These are phyloP conservation scores for Nissolia schottii DNA, from an alignment of 306 rosid species.

Conservation along the genomic window DNA sequence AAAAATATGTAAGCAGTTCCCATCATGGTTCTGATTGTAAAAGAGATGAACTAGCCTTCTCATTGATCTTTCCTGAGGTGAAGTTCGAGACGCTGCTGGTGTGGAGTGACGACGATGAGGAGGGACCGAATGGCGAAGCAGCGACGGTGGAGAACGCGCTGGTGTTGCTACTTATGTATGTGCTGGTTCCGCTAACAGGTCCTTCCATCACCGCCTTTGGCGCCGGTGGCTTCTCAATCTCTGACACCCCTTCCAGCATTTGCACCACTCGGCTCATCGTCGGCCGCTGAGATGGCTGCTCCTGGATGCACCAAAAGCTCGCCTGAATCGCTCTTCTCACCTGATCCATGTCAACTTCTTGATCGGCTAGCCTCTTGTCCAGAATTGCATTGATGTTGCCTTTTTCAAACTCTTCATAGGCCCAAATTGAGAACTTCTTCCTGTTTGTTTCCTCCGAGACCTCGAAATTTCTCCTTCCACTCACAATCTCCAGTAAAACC, in stretches of 20 bases:
- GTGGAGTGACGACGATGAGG: slow-evolving; percentile 34
- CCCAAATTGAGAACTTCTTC: slow-evolving; percentile 49
- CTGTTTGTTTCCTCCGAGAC: slow-evolving; percentile 45
- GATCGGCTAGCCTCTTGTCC: slow-evolving; percentile 40
- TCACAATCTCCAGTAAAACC: slow-evolving; percentile 57
- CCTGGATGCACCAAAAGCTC: slow-evolving; percentile 73
- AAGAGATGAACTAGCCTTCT: slow-evolving; percentile 50
- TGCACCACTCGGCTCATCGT: slow-evolving; percentile 57
- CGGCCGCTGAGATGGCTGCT: slow-evolving; percentile 61
- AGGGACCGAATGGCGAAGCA: slow-evolving; percentile 26
- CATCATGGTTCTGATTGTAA: slow-evolving; percentile 18
- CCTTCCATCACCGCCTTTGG: slow-evolving; percentile 40
- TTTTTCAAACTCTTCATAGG: slow-evolving; percentile 42
- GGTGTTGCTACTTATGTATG: slow-evolving; percentile 32
- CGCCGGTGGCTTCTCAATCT: slow-evolving; percentile 42
- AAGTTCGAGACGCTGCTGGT: slow-evolving; percentile 21
- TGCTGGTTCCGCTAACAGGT: slow-evolving; percentile 34
- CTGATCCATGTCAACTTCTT: slow-evolving; percentile 52
- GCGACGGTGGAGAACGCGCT: slow-evolving; percentile 40
- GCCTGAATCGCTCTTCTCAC: slow-evolving; percentile 43
- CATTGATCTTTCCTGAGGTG: slow-evolving; percentile 28
- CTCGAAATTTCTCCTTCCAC: slow-evolving; percentile 63
- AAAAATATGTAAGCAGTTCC: slow-evolving; percentile 1
- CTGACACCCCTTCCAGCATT: slow-evolving; percentile 58
- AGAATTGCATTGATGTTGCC: slow-evolving; percentile 40